Evolutionary conservation across 768 basidiomycete species (phyloP), one percentile per base, ranked within the genome.

Genomic region (Myochromella boudieri): DNA sequence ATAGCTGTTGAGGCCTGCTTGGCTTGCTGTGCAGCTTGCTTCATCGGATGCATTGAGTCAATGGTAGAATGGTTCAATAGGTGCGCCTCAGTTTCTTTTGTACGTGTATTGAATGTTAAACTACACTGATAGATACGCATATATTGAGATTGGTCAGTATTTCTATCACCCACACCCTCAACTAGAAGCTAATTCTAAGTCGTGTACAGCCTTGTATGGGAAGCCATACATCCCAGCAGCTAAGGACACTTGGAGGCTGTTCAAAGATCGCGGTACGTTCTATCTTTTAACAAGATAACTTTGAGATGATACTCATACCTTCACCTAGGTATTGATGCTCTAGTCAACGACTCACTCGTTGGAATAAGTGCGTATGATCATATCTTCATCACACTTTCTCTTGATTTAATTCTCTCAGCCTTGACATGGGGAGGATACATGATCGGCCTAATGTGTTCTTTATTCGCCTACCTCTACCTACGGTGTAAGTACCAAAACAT

Each of bases 291-390:
- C 12, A 33, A 41, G 29, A 7, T 37, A 49, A 32, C 48, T 44
- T 21, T 38, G 21, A 47, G 40, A 42, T 49, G 66, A 67, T 60
- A 18, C 15, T n/a, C 27, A 5, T 21, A 37, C 9, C 12, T 37
- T 37, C 9, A 26, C n/a, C 14, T 47, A 74, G 74, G 76, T 18
- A 85, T 92, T 52, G 88, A 91, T 60, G 87, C 86, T 9, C 68
- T 93, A 8, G 75, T 92, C 53, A 91, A 93, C 57, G 91, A 93
- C 60, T 87, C 85, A 1, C 72, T 93, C 14, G 84, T 91, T 41
- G 78, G 82, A 51, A 86, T 87, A 72, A 84, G 84, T 86, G 58
- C 65, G 84, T 65, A 28, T 0, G 39, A 21, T 18, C 4, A 10
- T 47, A 20, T 38, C 53, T 36, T 40, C 11, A 6, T 21, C 4